Base-by-base conservation (phyloP, 2,329 filamentous ascomycete species). In the Arthrobotrys sphaeroides region DNA sequence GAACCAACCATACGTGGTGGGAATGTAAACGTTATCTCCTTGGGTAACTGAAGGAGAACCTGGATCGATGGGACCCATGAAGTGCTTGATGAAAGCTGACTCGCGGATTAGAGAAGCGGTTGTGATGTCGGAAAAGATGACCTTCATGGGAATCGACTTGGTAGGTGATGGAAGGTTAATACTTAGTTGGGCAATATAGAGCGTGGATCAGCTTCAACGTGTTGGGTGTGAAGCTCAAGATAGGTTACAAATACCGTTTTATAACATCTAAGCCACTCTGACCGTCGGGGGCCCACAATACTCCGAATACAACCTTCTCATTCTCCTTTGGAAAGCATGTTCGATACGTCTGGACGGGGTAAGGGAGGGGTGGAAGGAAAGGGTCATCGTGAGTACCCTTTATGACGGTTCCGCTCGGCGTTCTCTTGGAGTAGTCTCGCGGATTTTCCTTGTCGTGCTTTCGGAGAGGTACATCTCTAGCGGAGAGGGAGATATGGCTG, bases 391-490 rank as follows among this genome's bases (percentile, higher is more conserved):
- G 61, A 9, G 62, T 62, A 6, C 62, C 62, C 18, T 67, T 67
- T 28, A 74, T 68, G 2, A 67, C n/a, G 5, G 62, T 74, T 26
- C 70, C 70, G 47, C 70, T 74, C 1, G 62, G 24, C 2, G 62
- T 74, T 31, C 70, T 18, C 20, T 74, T 68, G 31, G 70, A 74
- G 55, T 61, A 74, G 18, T 74, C 70, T 57, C 70, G 22, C 7
- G 70, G 61, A 10, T 67, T 74, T 16, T 74, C 61, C 31, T 67
- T 74, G 16, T 67, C 43, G 13, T 67, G 38, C 28, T 47, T 67
- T 1, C 70, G 31, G 5, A 74, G 61, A 5, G 70, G 70, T 20
- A 74, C 57, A 40, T 74, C 70, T 16, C 62, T 53, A 40, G 43
- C 70, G 2, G 55, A 51, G 10, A 74, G 47, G 9, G 42, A 40